phyloP scores from a whole-genome alignment of 2,329 filamentous ascomycete genomes.

The Sporothrix inflata region DNA sequence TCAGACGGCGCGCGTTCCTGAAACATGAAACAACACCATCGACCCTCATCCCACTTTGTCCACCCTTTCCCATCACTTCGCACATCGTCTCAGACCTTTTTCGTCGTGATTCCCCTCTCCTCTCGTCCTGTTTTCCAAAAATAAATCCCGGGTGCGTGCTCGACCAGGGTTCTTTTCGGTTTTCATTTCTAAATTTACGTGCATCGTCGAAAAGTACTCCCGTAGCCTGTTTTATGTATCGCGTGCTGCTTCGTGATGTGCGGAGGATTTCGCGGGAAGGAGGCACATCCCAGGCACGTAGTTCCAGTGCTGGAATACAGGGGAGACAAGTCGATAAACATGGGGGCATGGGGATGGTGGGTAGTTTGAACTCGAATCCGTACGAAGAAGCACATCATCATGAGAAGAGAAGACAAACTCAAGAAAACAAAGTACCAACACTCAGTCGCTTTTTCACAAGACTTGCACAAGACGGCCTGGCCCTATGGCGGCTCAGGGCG shows the following conservation, averaged over 20 bases:
- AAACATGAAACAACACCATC: slow-evolving; percentile 26
- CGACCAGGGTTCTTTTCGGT: not conserved
- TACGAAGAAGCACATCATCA: not conserved
- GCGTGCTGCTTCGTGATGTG: not conserved
- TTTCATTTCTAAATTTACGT: not conserved
- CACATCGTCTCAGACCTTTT: not conserved
- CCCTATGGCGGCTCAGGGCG: not conserved
- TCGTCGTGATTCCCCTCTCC: not conserved
- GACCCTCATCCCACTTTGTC: not conserved
- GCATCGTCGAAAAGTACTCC: not conserved
- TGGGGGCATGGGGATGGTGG: not conserved
- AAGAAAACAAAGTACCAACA: not conserved
- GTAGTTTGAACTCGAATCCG: not conserved
- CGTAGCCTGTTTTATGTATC: not conserved
- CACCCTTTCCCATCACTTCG: not conserved
- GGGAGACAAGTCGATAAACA: not conserved
- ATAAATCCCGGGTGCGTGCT: slow-evolving; percentile 1
- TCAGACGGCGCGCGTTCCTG: slow-evolving; percentile 15
- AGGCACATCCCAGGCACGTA: not conserved
- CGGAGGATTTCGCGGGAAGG: slow-evolving; percentile 10
- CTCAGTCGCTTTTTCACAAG: not conserved
- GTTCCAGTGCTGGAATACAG: not conserved
- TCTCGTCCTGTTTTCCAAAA: not conserved
- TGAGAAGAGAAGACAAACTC: not conserved
- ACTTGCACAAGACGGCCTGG: not conserved